Evolutionary conservation across 2,329 filamentous ascomycete species (phyloP).

Genomic region (Nectriaceae sp.): DNA sequence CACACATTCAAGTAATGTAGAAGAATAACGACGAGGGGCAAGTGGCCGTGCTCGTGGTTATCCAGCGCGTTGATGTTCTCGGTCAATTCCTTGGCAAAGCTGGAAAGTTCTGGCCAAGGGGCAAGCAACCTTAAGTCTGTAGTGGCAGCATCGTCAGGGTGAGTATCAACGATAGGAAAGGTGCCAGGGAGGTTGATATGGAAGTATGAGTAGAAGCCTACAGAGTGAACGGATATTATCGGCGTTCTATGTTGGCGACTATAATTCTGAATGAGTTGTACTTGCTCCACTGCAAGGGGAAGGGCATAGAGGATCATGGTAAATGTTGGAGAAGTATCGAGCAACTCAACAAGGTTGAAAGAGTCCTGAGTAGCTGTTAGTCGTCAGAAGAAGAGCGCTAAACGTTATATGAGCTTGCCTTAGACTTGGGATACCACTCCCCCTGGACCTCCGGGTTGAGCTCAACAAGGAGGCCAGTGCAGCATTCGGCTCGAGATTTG

Average conservation of each 20-base stretch:
- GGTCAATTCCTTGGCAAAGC: constrained; percentile 69
- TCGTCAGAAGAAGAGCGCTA: neutral
- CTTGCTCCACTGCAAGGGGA: constrained; percentile 47
- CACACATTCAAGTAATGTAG: constrained; percentile 81
- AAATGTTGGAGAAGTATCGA: constrained; percentile 44
- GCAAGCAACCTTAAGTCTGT: constrained; percentile 81
- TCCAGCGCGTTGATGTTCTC: constrained; percentile 68
- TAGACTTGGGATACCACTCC: constrained; percentile 60
- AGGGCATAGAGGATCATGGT: constrained; percentile 58
- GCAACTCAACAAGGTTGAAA: constrained; percentile 42
- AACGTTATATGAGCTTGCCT: constrained; percentile 22
- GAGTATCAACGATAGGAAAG: constrained; percentile 93
- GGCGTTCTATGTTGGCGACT: constrained; percentile 64
- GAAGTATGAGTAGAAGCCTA: constrained; percentile 90
- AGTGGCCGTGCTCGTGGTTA: constrained; percentile 84
- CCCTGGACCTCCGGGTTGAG: constrained; percentile 92
- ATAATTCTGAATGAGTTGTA: constrained; percentile 50
- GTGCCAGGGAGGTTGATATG: constrained; percentile 74
- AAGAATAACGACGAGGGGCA: constrained; percentile 83
- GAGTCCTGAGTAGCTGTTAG: constrained; percentile 24
- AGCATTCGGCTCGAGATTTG: constrained; percentile 75
- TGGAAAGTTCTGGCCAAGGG: constrained; percentile 81
- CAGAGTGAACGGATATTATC: constrained; percentile 80
- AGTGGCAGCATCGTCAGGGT: constrained; percentile 83
- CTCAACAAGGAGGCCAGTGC: constrained; percentile 76